phyloP scores from a whole-genome alignment of 768 basidiomycete species.

The Postia placenta region DNA sequence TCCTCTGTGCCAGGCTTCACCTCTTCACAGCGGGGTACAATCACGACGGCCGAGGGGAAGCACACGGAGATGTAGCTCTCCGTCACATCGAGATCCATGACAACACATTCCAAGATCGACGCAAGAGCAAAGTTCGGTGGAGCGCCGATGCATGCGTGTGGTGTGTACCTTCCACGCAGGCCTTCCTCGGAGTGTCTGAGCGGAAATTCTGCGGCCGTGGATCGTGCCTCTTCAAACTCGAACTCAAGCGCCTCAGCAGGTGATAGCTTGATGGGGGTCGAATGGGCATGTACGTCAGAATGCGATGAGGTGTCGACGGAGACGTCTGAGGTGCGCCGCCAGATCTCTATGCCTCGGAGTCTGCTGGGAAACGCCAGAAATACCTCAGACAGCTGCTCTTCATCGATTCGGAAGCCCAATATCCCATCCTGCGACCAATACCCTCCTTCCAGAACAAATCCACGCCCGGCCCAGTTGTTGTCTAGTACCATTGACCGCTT shows the following conservation, averaged over 20 bases:
- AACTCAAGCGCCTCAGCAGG: conserved; percentile 8
- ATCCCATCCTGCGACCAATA: conserved; percentile 9
- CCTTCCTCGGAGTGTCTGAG: neutral
- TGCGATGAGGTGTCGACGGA: neutral
- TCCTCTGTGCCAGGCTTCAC: neutral
- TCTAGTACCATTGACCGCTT: conserved; percentile 10
- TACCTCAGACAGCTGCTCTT: conserved; percentile 13
- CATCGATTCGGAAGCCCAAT: conserved; percentile 13
- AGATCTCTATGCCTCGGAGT: conserved; percentile 16
- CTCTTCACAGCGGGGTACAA: neutral
- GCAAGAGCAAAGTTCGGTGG: conserved; percentile 4
- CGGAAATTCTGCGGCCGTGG: neutral
- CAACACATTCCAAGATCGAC: conserved; percentile 1
- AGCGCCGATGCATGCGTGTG: conserved; percentile 17
- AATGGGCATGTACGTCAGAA: neutral
- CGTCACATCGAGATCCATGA: conserved; percentile 17
- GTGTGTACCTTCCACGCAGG: conserved; percentile 14
- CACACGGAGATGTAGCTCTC: conserved; percentile 10
- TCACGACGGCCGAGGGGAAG: conserved; percentile 9
- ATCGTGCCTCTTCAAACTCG: neutral
- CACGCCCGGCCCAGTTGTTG: conserved; percentile 18
- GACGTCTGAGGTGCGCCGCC: conserved; percentile 14
- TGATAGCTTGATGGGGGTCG: conserved; percentile 8
- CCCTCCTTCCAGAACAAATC: conserved; percentile 14
- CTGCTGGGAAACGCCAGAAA: conserved; percentile 14